Conservation (phyloP, 305 asterid genomes). For the Fraxinus sp. region DNA sequence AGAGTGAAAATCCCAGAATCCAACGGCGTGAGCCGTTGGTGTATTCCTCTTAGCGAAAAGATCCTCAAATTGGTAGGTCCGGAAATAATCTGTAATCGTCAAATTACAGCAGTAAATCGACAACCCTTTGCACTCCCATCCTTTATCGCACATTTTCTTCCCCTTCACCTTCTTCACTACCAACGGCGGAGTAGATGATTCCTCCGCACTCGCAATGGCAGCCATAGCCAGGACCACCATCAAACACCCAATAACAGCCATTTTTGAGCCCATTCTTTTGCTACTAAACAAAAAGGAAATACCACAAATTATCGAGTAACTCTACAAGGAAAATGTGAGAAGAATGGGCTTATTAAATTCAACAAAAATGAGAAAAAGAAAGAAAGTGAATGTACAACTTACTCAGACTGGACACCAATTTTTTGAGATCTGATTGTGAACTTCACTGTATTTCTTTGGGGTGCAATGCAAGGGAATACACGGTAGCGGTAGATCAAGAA, state of each 20-base stretch:
- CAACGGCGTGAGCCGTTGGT: slow-evolving; percentile 72
- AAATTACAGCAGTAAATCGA: slow-evolving; percentile 72
- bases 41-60: slow-evolving; percentile 71
- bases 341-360: slow-evolving; percentile 13
- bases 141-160: slow-evolving; percentile 58
- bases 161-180: slow-evolving; percentile 57
- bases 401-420: slow-evolving; percentile 2
- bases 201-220: slow-evolving; percentile 23
- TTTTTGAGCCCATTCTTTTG: slow-evolving; percentile 21
- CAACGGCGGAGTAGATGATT: slow-evolving; percentile 25
- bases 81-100: slow-evolving; percentile 69
- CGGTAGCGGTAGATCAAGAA: slow-evolving; percentile 36
- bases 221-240: slow-evolving; percentile 24
- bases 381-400: slow-evolving; percentile 16
- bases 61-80: slow-evolving; percentile 72
- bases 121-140: slow-evolving; percentile 65
- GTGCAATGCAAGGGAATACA: slow-evolving; percentile 33
- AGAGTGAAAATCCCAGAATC: slow-evolving; percentile 76
- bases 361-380: neutral
- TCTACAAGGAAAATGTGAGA: neutral
- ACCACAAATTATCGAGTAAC: neutral
- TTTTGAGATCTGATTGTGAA: slow-evolving; percentile 13
- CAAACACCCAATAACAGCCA: slow-evolving; percentile 25
- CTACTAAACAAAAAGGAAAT: slow-evolving; percentile 2
- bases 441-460: slow-evolving; percentile 17